Percentiles rank a stretch among this genome's conserved stretches.
Conservation (phyloP, 768 basidiomycete species). For the Phaffia australis region DNA sequence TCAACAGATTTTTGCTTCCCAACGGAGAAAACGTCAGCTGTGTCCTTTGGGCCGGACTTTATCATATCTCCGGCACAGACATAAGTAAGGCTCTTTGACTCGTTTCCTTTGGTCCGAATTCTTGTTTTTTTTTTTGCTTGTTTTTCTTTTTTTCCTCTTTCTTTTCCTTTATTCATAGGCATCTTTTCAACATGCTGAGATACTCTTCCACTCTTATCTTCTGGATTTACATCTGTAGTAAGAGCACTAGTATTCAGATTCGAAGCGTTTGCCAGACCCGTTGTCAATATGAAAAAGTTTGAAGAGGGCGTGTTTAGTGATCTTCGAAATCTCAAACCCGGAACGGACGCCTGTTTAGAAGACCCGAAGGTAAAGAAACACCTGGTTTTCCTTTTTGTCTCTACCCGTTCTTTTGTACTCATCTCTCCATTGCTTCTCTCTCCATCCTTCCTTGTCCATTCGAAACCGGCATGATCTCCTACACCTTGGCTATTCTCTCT, state of each 20-base stretch:
- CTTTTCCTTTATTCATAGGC: no score
- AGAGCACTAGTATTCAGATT: constrained; percentile 88
- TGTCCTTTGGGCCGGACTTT: constrained; percentile 80
- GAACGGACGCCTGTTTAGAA: constrained; percentile 80
- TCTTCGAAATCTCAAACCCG: constrained; percentile 84
- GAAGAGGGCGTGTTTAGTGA: constrained; percentile 95
- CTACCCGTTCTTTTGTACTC: neutral
- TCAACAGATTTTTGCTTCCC: constrained; percentile 79
- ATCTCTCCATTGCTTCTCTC: neutral
- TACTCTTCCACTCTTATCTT: neutral
- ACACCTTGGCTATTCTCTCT: neutral
- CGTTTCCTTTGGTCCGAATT: no score
- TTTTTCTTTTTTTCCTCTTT: constrained; percentile 3
- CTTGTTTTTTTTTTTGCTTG: no score
- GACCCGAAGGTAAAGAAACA: constrained; percentile 74
- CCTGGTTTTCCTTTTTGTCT: neutral
- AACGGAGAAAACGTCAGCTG: constrained; percentile 77
- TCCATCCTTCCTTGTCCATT: no score
- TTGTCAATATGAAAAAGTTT: constrained; percentile 89
- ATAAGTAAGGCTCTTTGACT: constrained; percentile 43
- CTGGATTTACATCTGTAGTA: constrained; percentile 40
- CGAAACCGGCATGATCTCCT: no score
- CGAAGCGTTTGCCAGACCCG: constrained; percentile 80
- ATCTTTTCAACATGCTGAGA: neutral
- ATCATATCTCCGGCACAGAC: constrained; percentile 93